Conservation (phyloP, 202 grass and related monocot species). For the Saccharum hybrid region DNA sequence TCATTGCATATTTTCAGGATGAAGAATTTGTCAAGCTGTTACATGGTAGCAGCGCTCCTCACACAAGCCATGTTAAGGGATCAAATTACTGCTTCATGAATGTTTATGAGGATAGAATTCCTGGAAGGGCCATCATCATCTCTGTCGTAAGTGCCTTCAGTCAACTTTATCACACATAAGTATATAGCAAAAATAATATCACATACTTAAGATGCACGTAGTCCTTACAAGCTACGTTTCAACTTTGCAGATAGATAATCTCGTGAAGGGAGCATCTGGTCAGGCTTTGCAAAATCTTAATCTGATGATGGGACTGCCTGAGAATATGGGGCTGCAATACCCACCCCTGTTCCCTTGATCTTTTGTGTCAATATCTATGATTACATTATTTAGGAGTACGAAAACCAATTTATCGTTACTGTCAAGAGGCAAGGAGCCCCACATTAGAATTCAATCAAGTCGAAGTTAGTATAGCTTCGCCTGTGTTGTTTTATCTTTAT, state of each 20-base stretch:
- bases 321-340: constrained; percentile 73
- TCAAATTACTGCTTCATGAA: constrained; percentile 98
- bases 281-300: constrained; percentile 96
- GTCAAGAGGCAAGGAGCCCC: constrained; percentile 38
- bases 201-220: constrained; percentile 17
- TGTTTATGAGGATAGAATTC: constrained; percentile 92
- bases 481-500: constrained; percentile 39
- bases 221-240: constrained; percentile 29
- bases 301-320: constrained; percentile 94
- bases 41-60: constrained; percentile 62
- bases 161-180: constrained; percentile 29
- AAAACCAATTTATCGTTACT: constrained; percentile 10
- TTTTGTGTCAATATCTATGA: neutral
- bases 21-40: constrained; percentile 93
- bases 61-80: constrained; percentile 80
- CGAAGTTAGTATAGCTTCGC: constrained; percentile 25
- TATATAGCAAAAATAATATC: constrained; percentile 22
- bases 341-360: constrained; percentile 87
- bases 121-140: constrained; percentile 84
- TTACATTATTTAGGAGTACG: constrained; percentile 24
- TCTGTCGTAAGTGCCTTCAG: constrained; percentile 74
- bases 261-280: constrained; percentile 94
- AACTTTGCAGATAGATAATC: constrained; percentile 90
- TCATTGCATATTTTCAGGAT: constrained; percentile 48
- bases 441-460: constrained; percentile 33